Conservation (phyloP, 208 protist genomes). For the Wallacemonas sp. region DNA sequence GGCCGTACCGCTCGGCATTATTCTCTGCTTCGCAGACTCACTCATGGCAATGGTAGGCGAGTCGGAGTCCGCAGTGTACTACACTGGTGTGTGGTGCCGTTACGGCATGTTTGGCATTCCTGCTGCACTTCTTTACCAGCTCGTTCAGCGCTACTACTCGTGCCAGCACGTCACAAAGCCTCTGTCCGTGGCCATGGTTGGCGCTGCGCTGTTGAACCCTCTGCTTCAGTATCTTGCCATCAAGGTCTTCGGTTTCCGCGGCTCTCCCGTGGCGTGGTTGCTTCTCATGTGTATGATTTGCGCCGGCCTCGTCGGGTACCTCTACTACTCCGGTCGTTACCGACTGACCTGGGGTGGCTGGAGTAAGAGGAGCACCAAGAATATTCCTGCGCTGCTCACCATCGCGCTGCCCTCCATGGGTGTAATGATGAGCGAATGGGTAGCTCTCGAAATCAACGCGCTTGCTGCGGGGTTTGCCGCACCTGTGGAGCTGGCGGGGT, state of each 20-base stretch:
- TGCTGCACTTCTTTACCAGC: conserved; percentile 50
- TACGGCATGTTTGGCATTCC: conserved; percentile 72
- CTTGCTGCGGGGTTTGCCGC: conserved; percentile 65
- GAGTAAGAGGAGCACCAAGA: conserved; percentile 46
- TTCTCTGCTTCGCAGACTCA: conserved; percentile 58
- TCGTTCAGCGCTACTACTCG: conserved; percentile 83
- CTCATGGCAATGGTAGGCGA: conserved; percentile 49
- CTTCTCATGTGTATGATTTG: conserved; percentile 59
- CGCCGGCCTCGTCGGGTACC: conserved; percentile 44
- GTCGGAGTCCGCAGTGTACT: conserved; percentile 51
- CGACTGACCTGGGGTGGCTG: conserved; percentile 78
- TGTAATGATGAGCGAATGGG: conserved; percentile 88
- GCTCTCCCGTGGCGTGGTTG: conserved; percentile 79
- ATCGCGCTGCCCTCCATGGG: conserved; percentile 85
- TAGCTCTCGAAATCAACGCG: conserved; percentile 74
- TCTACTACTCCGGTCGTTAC: conserved; percentile 52
- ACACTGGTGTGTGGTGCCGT: conserved; percentile 71
- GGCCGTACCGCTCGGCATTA: conserved; percentile 65
- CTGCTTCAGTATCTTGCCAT: conserved; percentile 64
- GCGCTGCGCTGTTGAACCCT: conserved; percentile 60
- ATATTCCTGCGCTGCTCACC: conserved; percentile 43
- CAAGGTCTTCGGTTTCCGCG: conserved; percentile 69
- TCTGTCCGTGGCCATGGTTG: conserved; percentile 62
- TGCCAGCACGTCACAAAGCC: conserved; percentile 78
- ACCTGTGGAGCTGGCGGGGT: conserved; percentile 66